Evolutionary conservation across 2,329 filamentous ascomycete genomes (phyloP), one percentile per base, ranked within the genome.

Genomic region (Claviceps quebecensis): DNA sequence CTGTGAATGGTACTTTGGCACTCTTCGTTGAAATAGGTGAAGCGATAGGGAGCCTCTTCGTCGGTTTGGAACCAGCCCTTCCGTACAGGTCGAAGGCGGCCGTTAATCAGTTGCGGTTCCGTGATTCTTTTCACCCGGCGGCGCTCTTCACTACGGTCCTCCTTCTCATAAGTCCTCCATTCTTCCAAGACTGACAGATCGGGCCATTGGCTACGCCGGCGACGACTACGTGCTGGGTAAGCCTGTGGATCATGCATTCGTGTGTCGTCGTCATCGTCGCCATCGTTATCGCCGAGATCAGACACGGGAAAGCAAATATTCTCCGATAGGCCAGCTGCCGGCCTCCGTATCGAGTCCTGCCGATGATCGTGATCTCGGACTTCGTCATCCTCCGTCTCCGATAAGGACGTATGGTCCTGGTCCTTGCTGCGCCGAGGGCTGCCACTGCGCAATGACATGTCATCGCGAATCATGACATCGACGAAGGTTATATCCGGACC

Each of bases 11-110:
- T 98, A 65, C 87, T 94, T 60, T 88, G 85, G 52, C 97, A 88
- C 56, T 95, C 88, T 64, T 97, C 93, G 66, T 97, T 97, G 75
- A 98, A 98, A 67, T 98, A 98, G 0, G 93, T 97, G 65, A 96
- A 98, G 26, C 93, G 80, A 65, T 94, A 97, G 0, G 93, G 93
- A 0, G 84, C 81, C 57, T 96, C 91, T 54, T 95, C 90, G 56
- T 93, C 87, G 50, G 87, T 82, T 40, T 85, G 80, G 64, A 88
- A 91, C 91, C 91, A 98, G 14, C 79, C 78, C 58, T 78, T 79
- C 56, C 86, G 82, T 40, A 87, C 81, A 13, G 90, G 89, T 5
- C 93, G 82, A 45, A 98, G 71, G 50, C 93, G 80, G 0, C 93
- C 93, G 54, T 91, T 91, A 53, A 98, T 84, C 58, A 97, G 80